Evolutionary conservation across 805 yeast genomes (phyloP).

Genomic region (Babjeviella inositovora): DNA sequence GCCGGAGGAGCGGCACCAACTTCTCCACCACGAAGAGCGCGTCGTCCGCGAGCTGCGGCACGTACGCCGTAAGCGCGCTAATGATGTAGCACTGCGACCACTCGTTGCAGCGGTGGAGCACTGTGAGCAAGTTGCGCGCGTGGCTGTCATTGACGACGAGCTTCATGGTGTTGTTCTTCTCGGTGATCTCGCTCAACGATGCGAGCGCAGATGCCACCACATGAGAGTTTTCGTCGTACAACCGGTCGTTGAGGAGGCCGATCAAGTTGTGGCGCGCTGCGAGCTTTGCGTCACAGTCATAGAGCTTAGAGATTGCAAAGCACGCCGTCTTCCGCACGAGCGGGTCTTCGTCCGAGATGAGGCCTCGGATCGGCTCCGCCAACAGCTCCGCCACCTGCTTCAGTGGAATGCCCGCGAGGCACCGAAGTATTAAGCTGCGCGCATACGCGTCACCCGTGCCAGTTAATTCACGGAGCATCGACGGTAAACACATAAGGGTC

Average conservation of each 20-base stretch:
- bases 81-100: constrained; percentile 66
- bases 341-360: constrained; percentile 30
- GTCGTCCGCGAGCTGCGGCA: constrained; percentile 55
- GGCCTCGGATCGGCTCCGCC: constrained; percentile 15
- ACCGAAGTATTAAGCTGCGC: constrained; percentile 45
- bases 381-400: constrained; percentile 32
- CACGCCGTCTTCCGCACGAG: constrained; percentile 58
- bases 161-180: constrained; percentile 27
- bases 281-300: constrained; percentile 32
- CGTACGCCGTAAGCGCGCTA: constrained; percentile 46
- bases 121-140: constrained; percentile 21
- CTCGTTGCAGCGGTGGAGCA: constrained; percentile 30
- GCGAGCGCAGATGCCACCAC: constrained; percentile 65
- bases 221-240: constrained; percentile 38
- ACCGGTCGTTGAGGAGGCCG: constrained; percentile 27
- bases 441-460: constrained; percentile 21
- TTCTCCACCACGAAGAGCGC: constrained; percentile 52
- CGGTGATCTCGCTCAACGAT: constrained; percentile 49
- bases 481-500: constrained; percentile 37
- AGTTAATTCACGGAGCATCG: too few species aligned
- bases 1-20: constrained; percentile 58
- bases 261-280: constrained; percentile 26
- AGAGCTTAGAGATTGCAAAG: constrained; percentile 50
- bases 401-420: constrained; percentile 43
- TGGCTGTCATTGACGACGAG: constrained; percentile 34